Base-by-base conservation (phyloP, 164 flowering plant species). In the Dillenia turbinata region DNA sequence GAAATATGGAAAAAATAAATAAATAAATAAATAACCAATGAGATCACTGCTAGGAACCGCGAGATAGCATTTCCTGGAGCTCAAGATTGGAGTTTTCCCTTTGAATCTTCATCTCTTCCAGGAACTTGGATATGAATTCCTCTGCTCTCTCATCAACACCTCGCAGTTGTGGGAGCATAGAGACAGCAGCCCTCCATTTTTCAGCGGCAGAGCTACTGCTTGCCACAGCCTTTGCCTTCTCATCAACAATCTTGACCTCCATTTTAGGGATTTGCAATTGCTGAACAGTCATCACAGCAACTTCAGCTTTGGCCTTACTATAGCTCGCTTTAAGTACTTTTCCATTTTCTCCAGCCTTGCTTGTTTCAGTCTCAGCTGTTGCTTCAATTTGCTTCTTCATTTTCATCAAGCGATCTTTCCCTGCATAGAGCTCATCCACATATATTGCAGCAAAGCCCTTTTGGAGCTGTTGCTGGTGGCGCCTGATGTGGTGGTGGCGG, bases 111-210 rank as follows among this genome's bases (percentile, higher is more conserved):
- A 86, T 78, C 59, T 86, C 91, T 46, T 81, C 83, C 44, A 83
- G 64, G 52, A 88, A 85, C 52, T 71, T 74, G 0, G 76, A 43
- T 16, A 90, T 88, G 71, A 90, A 90, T 60, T 79, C 79, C 68
- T 86, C 95, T 1, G 91, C 97, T 71, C 87, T 81, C 49, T 76
- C 81, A 45, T 90, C 85, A 10, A 90, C 83, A n/a, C 80, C 84
- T n/a, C 68, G 65, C 76, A 76, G 67, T 24, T 59, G 77, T 2
- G 79, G 74, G 12, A 84, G 72, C 2, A 66, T 72, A 24, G 74
- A 13, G 1, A 26, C 78, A 56, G 70, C 2, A 0, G 83, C 70
- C 47, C 71, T 79, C 75, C 76, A 69, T 68, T 33, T 33, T 33
- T 33, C 40, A 33, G 69, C 52, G 7, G 66, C 78, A 33, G 75